These are phyloP conservation scores for Alternaria solani DNA, from an alignment of 2,329 filamentous ascomycete genomes.

Conservation along the genomic window DNA sequence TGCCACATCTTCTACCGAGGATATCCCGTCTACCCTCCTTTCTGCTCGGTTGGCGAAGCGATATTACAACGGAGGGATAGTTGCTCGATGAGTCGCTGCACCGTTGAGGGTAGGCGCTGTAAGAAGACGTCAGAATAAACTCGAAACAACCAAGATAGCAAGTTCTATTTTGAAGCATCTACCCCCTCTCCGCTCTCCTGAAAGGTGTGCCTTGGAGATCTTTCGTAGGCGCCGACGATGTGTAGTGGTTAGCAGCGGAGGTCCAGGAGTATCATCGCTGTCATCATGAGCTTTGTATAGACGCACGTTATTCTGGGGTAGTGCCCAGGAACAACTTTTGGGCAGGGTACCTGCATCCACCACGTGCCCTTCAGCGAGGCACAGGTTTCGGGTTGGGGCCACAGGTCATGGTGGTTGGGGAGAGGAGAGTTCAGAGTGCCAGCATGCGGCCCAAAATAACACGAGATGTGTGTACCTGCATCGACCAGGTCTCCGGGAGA, in stretches of 20 bases:
- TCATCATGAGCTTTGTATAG: background rate
- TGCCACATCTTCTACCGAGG: background rate
- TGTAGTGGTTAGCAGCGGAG: background rate
- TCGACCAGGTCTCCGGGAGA: slow-evolving; percentile 4
- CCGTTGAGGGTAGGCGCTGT: background rate
- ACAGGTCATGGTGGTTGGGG: slow-evolving; percentile 1
- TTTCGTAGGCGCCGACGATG: background rate
- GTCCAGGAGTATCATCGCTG: background rate
- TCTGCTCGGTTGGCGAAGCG: background rate
- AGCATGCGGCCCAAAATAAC: slow-evolving; percentile 10
- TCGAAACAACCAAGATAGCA: background rate
- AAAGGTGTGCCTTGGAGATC: background rate
- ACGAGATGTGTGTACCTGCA: slow-evolving; percentile 13
- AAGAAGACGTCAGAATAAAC: background rate
- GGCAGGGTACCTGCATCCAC: slow-evolving; percentile 6
- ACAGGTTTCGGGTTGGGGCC: slow-evolving; percentile 8
- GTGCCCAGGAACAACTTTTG: slow-evolving; percentile 8
- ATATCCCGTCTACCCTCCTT: background rate
- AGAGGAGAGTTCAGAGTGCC: background rate
- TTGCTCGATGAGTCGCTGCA: background rate
- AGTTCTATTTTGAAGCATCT: slow-evolving; percentile 1
- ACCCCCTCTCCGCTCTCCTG: background rate
- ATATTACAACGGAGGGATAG: background rate
- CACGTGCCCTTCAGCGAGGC: slow-evolving; percentile 5
- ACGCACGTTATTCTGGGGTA: background rate